phyloP scores from a whole-genome alignment of 2,329 filamentous ascomycete genomes.

The Neofusicoccum sp. region DNA sequence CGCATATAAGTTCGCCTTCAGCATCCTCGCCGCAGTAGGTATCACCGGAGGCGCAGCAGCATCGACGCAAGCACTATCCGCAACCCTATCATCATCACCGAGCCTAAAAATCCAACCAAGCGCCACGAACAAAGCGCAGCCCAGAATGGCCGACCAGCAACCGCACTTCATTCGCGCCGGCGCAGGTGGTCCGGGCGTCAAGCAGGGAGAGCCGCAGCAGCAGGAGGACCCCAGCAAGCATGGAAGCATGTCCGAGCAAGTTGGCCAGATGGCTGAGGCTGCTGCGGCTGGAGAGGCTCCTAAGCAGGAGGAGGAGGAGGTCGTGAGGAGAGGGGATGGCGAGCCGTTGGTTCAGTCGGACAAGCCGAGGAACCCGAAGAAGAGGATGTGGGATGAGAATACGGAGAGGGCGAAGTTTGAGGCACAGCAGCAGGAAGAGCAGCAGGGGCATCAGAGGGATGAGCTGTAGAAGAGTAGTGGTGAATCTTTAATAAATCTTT shows the following conservation, averaged over 20 bases:
- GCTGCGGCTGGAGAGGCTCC: not conserved
- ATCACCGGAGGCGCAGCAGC: constrained; percentile 26
- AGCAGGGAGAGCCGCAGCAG: constrained; percentile 29
- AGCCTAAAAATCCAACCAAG: constrained; percentile 50
- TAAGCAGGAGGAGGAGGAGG: constrained; percentile 27
- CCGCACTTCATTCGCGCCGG: constrained; percentile 49
- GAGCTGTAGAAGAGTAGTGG: constrained; percentile 27
- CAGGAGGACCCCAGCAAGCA: constrained; percentile 38
- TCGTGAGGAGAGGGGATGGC: constrained; percentile 47
- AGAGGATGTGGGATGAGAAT: constrained; percentile 62
- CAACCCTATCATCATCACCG: constrained; percentile 29
- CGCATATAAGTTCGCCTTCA: constrained; percentile 60
- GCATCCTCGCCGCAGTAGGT: constrained; percentile 58
- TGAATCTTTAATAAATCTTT: not conserved
- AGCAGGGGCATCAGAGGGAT: constrained; percentile 29
- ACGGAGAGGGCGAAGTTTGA: constrained; percentile 37
- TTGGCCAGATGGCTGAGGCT: constrained; percentile 48
- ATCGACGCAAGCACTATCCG: not conserved
- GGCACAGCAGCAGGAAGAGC: constrained; percentile 26
- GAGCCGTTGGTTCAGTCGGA: constrained; percentile 46
- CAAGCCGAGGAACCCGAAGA: constrained; percentile 58
- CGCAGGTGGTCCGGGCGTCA: constrained; percentile 51
- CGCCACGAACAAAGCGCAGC: constrained; percentile 38
- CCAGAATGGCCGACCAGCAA: constrained; percentile 35
- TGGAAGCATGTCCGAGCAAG: constrained; percentile 41